Evolutionary conservation across 2,329 filamentous ascomycete species (phyloP).

Genomic region (Pseudogymnoascus destructans): DNA sequence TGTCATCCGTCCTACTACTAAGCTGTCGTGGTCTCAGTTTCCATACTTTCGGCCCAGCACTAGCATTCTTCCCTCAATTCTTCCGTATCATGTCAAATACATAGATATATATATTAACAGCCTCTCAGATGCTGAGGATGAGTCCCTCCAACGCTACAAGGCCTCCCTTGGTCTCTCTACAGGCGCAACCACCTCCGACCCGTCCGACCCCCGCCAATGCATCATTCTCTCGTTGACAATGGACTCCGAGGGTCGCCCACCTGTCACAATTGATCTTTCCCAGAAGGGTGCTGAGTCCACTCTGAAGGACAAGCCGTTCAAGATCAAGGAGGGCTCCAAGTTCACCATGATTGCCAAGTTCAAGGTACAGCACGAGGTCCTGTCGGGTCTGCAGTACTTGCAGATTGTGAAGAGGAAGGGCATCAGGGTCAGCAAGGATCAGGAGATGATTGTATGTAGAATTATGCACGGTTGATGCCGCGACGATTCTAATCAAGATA

Average conservation of each 20-base stretch:
- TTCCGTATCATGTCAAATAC: not conserved
- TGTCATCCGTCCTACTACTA: not conserved
- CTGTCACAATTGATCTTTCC: slow-evolving; percentile 82
- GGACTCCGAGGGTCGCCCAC: slow-evolving; percentile 66
- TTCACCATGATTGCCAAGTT: slow-evolving; percentile 94
- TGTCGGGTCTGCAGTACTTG: slow-evolving; percentile 90
- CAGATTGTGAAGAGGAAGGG: slow-evolving; percentile 87
- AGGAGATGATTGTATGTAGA: slow-evolving; percentile 88
- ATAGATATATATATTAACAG: not conserved
- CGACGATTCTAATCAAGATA: not conserved
- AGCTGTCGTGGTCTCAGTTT: not conserved
- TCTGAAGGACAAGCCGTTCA: slow-evolving; percentile 88
- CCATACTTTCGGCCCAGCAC: too few species aligned
- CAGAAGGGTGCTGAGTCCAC: slow-evolving; percentile 56
- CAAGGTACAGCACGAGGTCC: slow-evolving; percentile 92
- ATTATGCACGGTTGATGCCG: not conserved
- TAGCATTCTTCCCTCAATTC: not conserved
- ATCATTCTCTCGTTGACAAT: slow-evolving; percentile 87
- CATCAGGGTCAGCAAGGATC: slow-evolving; percentile 77
- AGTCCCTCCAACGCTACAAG: slow-evolving; percentile 96
- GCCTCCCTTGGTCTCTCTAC: slow-evolving; percentile 77
- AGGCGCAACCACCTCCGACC: slow-evolving; percentile 58
- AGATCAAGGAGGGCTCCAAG: slow-evolving; percentile 86
- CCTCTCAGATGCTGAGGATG: slow-evolving; percentile 51
- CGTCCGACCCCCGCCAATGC: slow-evolving; percentile 75